Conservation (phyloP, 306 rosid genomes). For the Vicia villosa region DNA sequence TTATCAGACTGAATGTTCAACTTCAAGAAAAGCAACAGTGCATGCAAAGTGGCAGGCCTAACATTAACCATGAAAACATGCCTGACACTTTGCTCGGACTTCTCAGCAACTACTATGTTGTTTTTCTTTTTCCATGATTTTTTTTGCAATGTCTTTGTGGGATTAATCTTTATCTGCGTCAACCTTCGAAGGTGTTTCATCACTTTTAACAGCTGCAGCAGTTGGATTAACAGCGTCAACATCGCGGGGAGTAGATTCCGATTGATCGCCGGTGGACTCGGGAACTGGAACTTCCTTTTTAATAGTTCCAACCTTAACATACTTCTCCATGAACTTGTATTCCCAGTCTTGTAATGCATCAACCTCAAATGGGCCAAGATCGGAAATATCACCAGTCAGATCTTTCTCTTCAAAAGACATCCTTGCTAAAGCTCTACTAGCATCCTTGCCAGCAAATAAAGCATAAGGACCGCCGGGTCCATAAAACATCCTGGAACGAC, state of each 20-base stretch:
- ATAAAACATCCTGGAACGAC: slow-evolving; percentile 77
- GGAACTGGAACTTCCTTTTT: slow-evolving; percentile 47
- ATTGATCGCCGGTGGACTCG: slow-evolving; percentile 49
- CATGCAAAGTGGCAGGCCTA: slow-evolving; percentile 35
- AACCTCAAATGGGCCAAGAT: slow-evolving; percentile 76
- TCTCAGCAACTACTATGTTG: background rate
- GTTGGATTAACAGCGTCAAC: slow-evolving; percentile 47
- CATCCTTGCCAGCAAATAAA: slow-evolving; percentile 94
- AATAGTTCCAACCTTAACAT: slow-evolving; percentile 82
- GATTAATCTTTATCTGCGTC: slow-evolving; percentile 47
- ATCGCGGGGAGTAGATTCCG: slow-evolving; percentile 46
- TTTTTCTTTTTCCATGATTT: background rate
- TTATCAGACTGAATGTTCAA: slow-evolving; percentile 32
- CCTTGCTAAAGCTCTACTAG: slow-evolving; percentile 96
- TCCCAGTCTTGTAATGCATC: slow-evolving; percentile 97
- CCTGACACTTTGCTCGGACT: slow-evolving; percentile 27
- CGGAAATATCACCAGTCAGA: slow-evolving; percentile 84
- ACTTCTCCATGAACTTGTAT: slow-evolving; percentile 87
- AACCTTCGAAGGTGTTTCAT: slow-evolving; percentile 52
- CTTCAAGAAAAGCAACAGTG: slow-evolving; percentile 26
- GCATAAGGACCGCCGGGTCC: slow-evolving; percentile 99
- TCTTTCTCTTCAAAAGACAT: slow-evolving; percentile 96
- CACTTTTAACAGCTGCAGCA: slow-evolving; percentile 50
- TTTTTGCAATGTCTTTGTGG: background rate
- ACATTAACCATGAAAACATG: slow-evolving; percentile 16